These are phyloP conservation scores for Melaleuca alternifolia DNA, from an alignment of 345 rosid genomes.

Conservation along the genomic window DNA sequence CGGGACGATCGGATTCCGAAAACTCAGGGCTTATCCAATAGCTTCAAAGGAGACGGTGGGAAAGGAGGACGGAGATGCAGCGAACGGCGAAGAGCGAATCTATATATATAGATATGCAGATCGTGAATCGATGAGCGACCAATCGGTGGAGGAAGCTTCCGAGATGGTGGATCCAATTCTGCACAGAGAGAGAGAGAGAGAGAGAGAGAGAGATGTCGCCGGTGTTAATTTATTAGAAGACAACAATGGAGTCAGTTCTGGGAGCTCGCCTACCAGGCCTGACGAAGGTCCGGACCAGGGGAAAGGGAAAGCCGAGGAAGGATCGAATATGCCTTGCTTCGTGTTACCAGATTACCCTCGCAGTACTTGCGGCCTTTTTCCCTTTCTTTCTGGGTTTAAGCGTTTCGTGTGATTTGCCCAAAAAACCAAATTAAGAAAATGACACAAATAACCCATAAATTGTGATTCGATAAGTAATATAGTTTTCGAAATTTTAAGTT, in stretches of 20 bases:
- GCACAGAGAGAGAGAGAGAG: too few relatives aligned
- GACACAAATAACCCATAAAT: background rate
- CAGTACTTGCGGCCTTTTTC: background rate
- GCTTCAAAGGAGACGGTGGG: background rate
- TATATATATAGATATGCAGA: background rate
- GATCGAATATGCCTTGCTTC: background rate
- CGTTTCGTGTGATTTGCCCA: background rate
- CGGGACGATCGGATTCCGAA: background rate
- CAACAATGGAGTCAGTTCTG: conserved; percentile 7
- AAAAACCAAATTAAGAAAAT: background rate
- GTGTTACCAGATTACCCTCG: background rate
- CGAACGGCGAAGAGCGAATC: background rate
- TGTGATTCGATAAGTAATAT: too few relatives aligned
- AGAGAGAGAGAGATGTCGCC: background rate
- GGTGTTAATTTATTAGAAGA: background rate
- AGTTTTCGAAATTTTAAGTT: too few relatives aligned
- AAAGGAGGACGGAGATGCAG: background rate
- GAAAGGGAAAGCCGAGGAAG: background rate
- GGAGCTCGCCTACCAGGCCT: background rate
- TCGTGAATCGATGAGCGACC: background rate
- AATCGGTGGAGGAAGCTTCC: background rate
- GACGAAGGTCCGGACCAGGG: background rate
- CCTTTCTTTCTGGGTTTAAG: background rate
- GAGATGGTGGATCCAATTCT: background rate
- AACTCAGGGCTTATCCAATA: background rate